Evolutionary conservation across 2,329 filamentous ascomycete genomes (phyloP).

Genomic region (Claviceps paspali): DNA sequence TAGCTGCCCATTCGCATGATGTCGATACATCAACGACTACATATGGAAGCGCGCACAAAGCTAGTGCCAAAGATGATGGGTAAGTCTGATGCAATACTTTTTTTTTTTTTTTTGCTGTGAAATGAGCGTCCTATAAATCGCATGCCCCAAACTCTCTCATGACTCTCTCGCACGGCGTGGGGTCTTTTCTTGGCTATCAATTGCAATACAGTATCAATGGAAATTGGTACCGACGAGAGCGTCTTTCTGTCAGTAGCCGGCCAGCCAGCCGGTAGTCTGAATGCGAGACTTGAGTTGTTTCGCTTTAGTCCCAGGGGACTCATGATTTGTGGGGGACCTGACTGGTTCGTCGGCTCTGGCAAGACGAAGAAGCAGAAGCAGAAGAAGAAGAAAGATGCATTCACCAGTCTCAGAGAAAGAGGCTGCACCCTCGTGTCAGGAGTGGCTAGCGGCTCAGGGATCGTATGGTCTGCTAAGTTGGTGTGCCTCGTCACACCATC

Average conservation of each 20-base stretch:
- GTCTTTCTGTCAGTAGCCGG: not conserved
- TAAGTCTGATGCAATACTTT: constrained; percentile 15
- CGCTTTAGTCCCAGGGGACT: not conserved
- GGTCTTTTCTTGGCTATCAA: not conserved
- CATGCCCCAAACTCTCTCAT: not conserved
- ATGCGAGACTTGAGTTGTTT: not conserved
- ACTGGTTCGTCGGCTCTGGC: constrained; percentile 1
- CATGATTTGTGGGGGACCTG: not conserved
- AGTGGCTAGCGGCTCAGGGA: not conserved
- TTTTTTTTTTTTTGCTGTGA: not conserved
- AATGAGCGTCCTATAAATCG: not conserved
- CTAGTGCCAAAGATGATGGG: constrained; percentile 46
- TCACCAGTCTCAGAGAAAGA: not conserved
- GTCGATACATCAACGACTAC: constrained; percentile 17
- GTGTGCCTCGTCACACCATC: not conserved
- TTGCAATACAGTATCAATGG: not conserved
- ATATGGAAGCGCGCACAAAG: constrained; percentile 30
- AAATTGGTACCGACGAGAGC: not conserved
- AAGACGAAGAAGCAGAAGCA: not conserved
- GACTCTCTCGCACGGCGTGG: not conserved
- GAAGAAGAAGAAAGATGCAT: not conserved
- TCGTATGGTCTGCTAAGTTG: not conserved
- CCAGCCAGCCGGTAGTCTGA: not conserved
- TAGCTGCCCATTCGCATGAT: constrained; percentile 15
- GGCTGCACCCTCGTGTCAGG: not conserved